Percentiles rank a stretch among this genome's conserved stretches.
Conservation (phyloP, 2,329 filamentous ascomycete genomes). For the Colletotrichum paranaense region DNA sequence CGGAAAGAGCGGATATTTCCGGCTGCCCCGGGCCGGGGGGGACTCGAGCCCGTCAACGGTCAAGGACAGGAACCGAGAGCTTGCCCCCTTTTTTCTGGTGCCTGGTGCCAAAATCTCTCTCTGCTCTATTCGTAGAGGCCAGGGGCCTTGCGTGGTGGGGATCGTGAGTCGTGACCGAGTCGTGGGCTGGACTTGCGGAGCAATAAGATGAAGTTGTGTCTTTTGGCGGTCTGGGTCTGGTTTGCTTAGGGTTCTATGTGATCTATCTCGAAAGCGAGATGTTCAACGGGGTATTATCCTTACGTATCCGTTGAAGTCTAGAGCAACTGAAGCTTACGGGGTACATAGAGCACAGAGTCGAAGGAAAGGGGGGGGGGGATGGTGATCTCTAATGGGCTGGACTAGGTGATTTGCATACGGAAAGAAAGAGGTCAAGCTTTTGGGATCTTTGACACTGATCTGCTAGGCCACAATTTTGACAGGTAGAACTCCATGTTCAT, state of each 20-base stretch:
- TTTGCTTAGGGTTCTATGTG: not conserved
- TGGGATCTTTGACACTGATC: not conserved
- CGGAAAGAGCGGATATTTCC: not conserved
- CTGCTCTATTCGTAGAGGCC: not conserved
- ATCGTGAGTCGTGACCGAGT: not conserved
- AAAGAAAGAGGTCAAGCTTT: not conserved
- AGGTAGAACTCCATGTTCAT: not conserved
- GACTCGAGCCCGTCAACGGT: not conserved
- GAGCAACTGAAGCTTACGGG: no score
- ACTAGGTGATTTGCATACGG: not conserved
- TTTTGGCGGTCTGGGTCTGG: not conserved
- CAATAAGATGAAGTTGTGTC: no score
- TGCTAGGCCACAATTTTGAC: not conserved
- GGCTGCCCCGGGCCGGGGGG: conserved; percentile 4
- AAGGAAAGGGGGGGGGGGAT: not conserved
- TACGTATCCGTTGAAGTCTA: no score
- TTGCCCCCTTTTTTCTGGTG: not conserved
- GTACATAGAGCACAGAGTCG: no score
- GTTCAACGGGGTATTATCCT: no score
- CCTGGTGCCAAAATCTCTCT: not conserved
- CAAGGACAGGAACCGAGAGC: not conserved
- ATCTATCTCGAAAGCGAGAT: not conserved
- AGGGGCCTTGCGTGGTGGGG: not conserved
- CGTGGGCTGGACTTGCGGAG: not conserved
- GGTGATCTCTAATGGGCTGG: conserved; percentile 5